Evolutionary conservation across 768 basidiomycete species (phyloP), one percentile per base, ranked within the genome.

Genomic region (Tricholoma hemisulphureum): DNA sequence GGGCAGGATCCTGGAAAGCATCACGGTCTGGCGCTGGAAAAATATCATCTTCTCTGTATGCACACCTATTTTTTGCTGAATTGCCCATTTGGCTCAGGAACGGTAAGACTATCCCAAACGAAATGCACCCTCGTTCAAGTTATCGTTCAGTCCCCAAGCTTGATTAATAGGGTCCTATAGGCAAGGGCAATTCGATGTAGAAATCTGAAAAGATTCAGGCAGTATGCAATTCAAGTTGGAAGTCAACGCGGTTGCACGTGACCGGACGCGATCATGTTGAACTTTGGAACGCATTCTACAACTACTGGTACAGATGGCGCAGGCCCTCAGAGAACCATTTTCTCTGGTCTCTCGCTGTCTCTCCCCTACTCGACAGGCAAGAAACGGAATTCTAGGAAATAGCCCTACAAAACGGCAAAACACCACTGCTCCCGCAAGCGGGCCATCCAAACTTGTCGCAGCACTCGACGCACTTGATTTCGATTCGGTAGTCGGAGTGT

Each of bases 321-420:
- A 55, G 37, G 31, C 43, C 31, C 28, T 60, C 18, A 43, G 52
- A 8, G 63, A 59, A 32, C 61, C 58, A 7, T 46, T 57, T 4
- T 31, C 24, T 18, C n/a, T 59, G 6, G 59, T 63, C 13, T 58
- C 62, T 23, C 56, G 59, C 23, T 58, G 54, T 56, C 37, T 65
- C 13, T 58, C 53, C 14, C 59, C 62, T 13, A 51, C 55, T 10
- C 23, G n/a, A 23, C 45, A 53, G 37, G 10, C 53, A 26, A 56
- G 28, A 6, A n/a, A n/a, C 11, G 18, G 28, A n/a, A 41, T 37
- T 8, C 29, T 31, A 23, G n/a, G 46, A 4, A 37, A 50, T 9
- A 60, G 53, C 8, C 48, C 58, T 16, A 56, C 6, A 14, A 63
- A 55, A 41, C 53, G 46, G 35, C 62, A 48, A 10, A 21, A 53